These are phyloP conservation scores for Leccinum broughii DNA, from an alignment of 768 basidiomycete species.

Conservation along the genomic window DNA sequence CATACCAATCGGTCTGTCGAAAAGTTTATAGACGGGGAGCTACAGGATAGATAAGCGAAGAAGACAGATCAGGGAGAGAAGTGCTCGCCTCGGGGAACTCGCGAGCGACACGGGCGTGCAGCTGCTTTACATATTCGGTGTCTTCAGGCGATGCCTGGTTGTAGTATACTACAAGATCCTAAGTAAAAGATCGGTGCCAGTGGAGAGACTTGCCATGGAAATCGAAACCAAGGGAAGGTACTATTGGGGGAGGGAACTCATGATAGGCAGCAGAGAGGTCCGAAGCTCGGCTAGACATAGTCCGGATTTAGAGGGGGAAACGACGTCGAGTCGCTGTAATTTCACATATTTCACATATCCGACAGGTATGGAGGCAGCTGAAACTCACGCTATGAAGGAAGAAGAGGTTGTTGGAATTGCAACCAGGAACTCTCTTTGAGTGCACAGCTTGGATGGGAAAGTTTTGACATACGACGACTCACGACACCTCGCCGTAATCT, in stretches of 20 bases:
- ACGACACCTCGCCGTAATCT: conserved; percentile 6
- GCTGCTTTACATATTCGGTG: conserved; percentile 47
- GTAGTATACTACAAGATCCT: conserved; percentile 55
- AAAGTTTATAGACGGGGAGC: conserved; percentile 62
- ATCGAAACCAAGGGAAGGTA: conserved; percentile 61
- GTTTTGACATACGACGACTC: conserved; percentile 6
- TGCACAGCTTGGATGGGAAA: background rate
- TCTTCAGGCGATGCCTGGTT: conserved; percentile 47
- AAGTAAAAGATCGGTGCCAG: background rate
- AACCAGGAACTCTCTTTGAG: background rate
- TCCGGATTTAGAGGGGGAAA: too few species aligned
- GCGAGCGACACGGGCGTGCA: conserved; percentile 57
- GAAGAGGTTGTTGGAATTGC: background rate
- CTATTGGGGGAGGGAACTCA: conserved; percentile 51
- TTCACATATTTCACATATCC: too few species aligned
- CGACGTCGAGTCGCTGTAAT: too few species aligned
- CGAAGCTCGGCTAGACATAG: too few species aligned
- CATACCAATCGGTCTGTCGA: conserved; percentile 63
- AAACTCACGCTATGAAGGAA: background rate
- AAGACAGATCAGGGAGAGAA: background rate
- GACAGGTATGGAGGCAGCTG: background rate
- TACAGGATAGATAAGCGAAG: conserved; percentile 23
- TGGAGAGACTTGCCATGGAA: conserved; percentile 58
- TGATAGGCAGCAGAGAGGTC: conserved; percentile 50
- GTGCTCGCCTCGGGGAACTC: conserved; percentile 67